phyloP scores from a whole-genome alignment of 2,329 filamentous ascomycete species.

The Ophiostoma triangulosporum region DNA sequence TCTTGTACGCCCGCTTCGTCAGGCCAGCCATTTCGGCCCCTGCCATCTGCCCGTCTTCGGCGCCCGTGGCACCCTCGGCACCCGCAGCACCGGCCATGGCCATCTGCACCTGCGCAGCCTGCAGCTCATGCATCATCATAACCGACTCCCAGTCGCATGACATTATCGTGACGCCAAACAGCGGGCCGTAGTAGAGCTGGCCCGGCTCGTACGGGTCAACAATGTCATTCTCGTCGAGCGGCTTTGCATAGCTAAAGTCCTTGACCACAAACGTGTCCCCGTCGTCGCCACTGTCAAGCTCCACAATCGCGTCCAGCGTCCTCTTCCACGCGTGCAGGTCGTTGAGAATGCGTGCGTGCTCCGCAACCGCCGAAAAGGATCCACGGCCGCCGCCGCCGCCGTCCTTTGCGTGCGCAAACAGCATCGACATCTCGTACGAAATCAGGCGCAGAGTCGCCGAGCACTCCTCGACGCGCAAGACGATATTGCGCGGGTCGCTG shows the following conservation, averaged over 20 bases:
- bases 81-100: conserved; percentile 15
- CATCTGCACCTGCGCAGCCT: conserved; percentile 32
- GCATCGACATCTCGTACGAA: conserved; percentile 64
- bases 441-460: conserved; percentile 56
- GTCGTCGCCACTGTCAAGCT: background rate
- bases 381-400: conserved; percentile 32
- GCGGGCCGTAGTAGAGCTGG: conserved; percentile 52
- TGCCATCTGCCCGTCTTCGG: background rate
- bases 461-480: conserved; percentile 53
- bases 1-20: conserved; percentile 49
- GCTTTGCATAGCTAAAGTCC: conserved; percentile 42
- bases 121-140: conserved; percentile 67
- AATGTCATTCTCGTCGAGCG: conserved; percentile 48
- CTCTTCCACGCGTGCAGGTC: conserved; percentile 33
- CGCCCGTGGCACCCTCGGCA: background rate
- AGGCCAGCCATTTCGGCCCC: conserved; percentile 31
- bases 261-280: conserved; percentile 34
- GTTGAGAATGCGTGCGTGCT: conserved; percentile 42
- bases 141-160: conserved; percentile 67
- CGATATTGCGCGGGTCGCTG: conserved; percentile 47
- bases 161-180: conserved; percentile 64
- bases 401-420: conserved; percentile 53
- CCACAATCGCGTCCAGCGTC: conserved; percentile 24
- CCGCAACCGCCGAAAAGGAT: conserved; percentile 27
- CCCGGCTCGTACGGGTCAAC: conserved; percentile 60